These are phyloP conservation scores for Xerocomus cyaneibrunnescens DNA, from an alignment of 1,284 basidiomycete species.

Conservation along the genomic window DNA sequence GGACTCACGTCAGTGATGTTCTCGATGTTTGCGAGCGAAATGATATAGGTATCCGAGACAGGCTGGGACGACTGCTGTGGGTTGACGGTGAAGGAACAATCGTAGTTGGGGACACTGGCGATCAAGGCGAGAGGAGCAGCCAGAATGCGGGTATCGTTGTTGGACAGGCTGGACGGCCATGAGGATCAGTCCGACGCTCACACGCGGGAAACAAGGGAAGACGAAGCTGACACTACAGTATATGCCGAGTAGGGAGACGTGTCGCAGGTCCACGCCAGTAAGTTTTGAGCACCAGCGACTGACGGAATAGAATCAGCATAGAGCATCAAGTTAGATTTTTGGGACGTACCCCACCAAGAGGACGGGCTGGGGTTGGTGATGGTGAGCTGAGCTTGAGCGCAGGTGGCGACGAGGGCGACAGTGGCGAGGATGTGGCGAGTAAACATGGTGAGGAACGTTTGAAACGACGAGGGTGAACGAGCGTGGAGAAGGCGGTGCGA, in stretches of 20 bases:
- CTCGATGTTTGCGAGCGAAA: constrained; percentile 56
- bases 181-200: constrained; percentile 7
- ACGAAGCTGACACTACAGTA: constrained; percentile 47
- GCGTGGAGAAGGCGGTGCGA: constrained; percentile 12
- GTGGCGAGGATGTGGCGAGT: constrained; percentile 36
- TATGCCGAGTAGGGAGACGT: constrained; percentile 37
- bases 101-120: constrained; percentile 51
- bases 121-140: constrained; percentile 43
- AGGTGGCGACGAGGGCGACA: constrained; percentile 38
- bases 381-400: constrained; percentile 35
- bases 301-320: neutral
- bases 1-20: constrained; percentile 55
- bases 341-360: constrained; percentile 50
- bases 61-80: constrained; percentile 45
- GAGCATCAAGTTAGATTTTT: neutral
- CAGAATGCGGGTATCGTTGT: constrained; percentile 40
- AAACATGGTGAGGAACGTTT: constrained; percentile 37
- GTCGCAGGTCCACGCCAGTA: constrained; percentile 43
- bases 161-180: constrained; percentile 37
- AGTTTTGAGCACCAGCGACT: constrained; percentile 40
- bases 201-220: neutral
- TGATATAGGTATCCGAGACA: constrained; percentile 50
- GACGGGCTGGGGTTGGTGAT: constrained; percentile 39
- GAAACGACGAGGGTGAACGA: constrained; percentile 7
- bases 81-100: constrained; percentile 59